Evolutionary conservation across 2,329 filamentous ascomycete genomes (phyloP).

Genomic region (Clarireedia homoeocarpa): DNA sequence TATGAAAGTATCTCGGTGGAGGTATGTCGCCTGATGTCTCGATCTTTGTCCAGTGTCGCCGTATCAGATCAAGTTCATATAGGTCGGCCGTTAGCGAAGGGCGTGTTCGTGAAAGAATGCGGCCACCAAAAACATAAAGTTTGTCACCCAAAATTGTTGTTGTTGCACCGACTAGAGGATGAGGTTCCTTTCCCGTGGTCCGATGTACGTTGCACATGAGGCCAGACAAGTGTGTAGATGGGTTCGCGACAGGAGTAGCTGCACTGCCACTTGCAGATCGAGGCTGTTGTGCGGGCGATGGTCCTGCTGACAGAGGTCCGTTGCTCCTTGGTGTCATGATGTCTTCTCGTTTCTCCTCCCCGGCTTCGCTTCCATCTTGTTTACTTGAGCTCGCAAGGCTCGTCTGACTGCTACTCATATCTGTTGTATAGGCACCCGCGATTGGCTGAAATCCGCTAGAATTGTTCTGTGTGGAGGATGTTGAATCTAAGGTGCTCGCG

Average conservation of each 20-base stretch:
- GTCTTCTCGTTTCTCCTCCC: conserved; percentile 34
- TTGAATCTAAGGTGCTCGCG: conserved; percentile 29
- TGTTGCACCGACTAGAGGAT: conserved; percentile 85
- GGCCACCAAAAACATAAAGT: conserved; percentile 91
- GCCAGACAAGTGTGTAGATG: conserved; percentile 51
- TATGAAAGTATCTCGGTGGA: conserved; percentile 92
- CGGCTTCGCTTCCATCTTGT: conserved; percentile 40
- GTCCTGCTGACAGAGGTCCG: conserved; percentile 47
- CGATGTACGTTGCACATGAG: conserved; percentile 67
- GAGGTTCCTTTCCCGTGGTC: conserved; percentile 86
- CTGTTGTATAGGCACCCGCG: conserved; percentile 7
- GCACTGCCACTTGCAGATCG: conserved; percentile 32
- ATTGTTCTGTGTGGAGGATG: conserved; percentile 18
- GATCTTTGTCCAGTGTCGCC: conserved; percentile 87
- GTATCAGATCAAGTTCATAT: conserved; percentile 87
- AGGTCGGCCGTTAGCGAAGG: conserved; percentile 81
- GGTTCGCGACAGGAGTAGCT: conserved; percentile 33
- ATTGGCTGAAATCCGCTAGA: conserved; percentile 19
- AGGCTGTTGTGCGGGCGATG: conserved; percentile 44
- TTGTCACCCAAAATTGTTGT: conserved; percentile 94
- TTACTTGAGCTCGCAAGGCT: conserved; percentile 35
- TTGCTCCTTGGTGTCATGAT: conserved; percentile 44
- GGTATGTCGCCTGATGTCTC: conserved; percentile 80
- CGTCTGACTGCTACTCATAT: conserved; percentile 36
- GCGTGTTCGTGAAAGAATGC: conserved; percentile 75